phyloP scores from a whole-genome alignment of 805 yeast genomes.

The Wickerhamiella hasegawae region DNA sequence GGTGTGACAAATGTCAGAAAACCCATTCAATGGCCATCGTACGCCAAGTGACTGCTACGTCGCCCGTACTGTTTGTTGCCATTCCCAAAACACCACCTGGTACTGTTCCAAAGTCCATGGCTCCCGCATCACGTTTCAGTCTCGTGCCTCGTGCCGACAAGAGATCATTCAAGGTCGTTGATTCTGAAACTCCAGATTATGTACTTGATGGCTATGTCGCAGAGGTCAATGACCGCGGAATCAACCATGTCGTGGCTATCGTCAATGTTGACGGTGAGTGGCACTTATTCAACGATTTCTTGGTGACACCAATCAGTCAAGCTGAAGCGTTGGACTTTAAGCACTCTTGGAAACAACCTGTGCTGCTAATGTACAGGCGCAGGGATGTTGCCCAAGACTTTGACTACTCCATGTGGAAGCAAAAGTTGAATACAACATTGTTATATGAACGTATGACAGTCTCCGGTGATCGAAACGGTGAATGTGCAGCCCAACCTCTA shows the following conservation, averaged over 20 bases:
- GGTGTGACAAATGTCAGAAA: slow-evolving; percentile 36
- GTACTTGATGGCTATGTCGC: slow-evolving; percentile 22
- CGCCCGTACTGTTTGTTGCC: slow-evolving; percentile 34
- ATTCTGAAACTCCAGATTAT: slow-evolving; percentile 13
- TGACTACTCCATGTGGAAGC: slow-evolving; percentile 33
- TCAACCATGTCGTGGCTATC: slow-evolving; percentile 23
- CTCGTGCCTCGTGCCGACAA: slow-evolving; percentile 8
- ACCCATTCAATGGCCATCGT: slow-evolving; percentile 40
- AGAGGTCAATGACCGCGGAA: slow-evolving; percentile 17
- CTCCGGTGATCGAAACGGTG: slow-evolving; percentile 42
- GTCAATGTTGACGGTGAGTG: slow-evolving; percentile 29
- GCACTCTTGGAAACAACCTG: slow-evolving; percentile 70
- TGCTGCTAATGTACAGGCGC: slow-evolving; percentile 11
- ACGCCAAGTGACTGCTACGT: slow-evolving; percentile 36
- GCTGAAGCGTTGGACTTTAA: slow-evolving; percentile 62
- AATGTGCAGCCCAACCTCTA: slow-evolving; percentile 48
- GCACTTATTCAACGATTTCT: slow-evolving; percentile 82
- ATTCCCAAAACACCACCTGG: neutral
- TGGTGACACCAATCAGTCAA: slow-evolving; percentile 60
- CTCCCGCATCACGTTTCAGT: slow-evolving; percentile 1
- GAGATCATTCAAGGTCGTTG: slow-evolving; percentile 8
- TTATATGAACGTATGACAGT: slow-evolving; percentile 65
- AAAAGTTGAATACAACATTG: slow-evolving; percentile 41
- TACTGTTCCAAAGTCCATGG: neutral
- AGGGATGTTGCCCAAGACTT: slow-evolving; percentile 19